A percentile compares a stretch with the other conserved stretches of the same genome.
phyloP scores from a whole-genome alignment of 306 rosid genomes.

The Ceratonia siliqua region DNA sequence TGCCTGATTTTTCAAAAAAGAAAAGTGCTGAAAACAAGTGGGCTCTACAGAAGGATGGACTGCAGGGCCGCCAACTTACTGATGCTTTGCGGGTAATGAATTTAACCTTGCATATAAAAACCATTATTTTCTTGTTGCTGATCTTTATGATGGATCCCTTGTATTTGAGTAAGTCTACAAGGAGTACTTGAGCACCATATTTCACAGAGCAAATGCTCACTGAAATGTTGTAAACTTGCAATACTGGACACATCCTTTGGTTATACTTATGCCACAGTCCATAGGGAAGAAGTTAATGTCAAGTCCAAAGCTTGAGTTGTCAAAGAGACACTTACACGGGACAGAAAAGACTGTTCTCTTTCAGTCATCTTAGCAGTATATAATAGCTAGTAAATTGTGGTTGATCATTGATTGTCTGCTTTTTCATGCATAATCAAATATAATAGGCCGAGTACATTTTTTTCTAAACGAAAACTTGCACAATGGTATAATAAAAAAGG shows the following conservation, averaged over 20 bases:
- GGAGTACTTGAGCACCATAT: background rate
- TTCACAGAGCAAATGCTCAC: background rate
- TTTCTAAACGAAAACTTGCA: background rate
- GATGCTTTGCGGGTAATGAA: constrained; percentile 74
- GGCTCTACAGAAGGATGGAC: constrained; percentile 82
- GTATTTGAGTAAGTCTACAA: background rate
- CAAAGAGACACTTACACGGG: constrained; percentile 4
- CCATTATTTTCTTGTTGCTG: background rate
- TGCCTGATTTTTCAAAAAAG: constrained; percentile 90
- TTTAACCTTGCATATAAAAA: background rate
- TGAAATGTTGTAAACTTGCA: background rate
- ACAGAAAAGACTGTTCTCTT: background rate
- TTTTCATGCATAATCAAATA: background rate
- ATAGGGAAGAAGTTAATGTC: background rate
- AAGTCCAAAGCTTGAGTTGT: constrained; percentile 17
- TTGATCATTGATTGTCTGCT: background rate
- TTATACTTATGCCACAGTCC: background rate
- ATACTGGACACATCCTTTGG: background rate
- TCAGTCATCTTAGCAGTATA: constrained; percentile 9
- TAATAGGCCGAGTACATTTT: background rate
- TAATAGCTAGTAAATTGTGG: constrained; percentile 6
- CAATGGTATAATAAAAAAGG: background rate
- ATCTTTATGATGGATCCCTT: background rate
- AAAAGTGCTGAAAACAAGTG: constrained; percentile 86
- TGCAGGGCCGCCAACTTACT: constrained; percentile 75